Base-by-base conservation (phyloP, 2,329 filamentous ascomycete genomes). In the Aspergillus candidus region DNA sequence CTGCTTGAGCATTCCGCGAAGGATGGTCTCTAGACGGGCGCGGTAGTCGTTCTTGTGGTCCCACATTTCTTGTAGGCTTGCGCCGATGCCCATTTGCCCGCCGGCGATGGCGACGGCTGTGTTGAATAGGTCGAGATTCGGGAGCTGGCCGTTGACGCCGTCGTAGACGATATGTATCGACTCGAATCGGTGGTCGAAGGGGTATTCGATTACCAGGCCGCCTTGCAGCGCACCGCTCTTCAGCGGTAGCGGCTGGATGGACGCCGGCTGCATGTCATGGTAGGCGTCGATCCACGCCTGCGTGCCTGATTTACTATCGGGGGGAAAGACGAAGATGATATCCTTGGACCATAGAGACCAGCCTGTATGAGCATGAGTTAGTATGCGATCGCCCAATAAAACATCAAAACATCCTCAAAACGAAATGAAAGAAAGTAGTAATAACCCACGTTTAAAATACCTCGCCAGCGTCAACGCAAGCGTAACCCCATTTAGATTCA, bases 331-430 rank as follows among this genome's bases (percentile, higher is more conserved):
- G 55, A 98, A 82, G 46, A 98, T 91, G 54, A 98, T 95, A 65
- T 98, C 93, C 68, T 98, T 98, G 47, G 90, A 96, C 93, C 93
- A 98, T 22, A 98, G 76, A 41, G 89, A 96, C 93, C 93, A 98
- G 55, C 85, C 80, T 83, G 39, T 27, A 31, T 18, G 40, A 35
- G 39, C 22, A 31, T 18, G 40, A 35, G 7, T 4, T 22, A 8
- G 27, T 65, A 30, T 61, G 51, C 40, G 13, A 17, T 40, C n/a
- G 6, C 14, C 14, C 17, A 32, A 32, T 6, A n/a, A 27, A 7
- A 14, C n/a, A 35, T 31, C 3, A 17, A 15, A 6, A 31, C 8
- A 10, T 17, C 15, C 15, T 7, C 4, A 38, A 18, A 8, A 27
- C 31, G 32, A 11, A 35, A 14, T 36, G 12, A 32, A 15, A 15